Conservation (phyloP, 768 basidiomycete species). For the Polyporus arcularius region DNA sequence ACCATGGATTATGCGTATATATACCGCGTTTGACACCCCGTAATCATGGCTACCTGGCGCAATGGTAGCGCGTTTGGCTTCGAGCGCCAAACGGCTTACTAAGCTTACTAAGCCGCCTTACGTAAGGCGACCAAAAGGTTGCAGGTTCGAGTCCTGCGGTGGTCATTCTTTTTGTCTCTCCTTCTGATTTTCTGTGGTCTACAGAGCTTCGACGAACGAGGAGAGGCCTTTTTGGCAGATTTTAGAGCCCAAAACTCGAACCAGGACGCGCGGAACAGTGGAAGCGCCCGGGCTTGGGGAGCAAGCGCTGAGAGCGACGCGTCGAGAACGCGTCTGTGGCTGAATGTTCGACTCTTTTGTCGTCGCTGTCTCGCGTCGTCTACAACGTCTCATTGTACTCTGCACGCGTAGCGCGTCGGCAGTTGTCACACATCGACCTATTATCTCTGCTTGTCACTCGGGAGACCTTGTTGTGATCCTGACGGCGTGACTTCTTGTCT, state of each 20-base stretch:
- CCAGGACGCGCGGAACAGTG: no score
- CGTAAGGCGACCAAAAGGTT: slow-evolving; percentile 97
- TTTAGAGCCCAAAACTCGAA: no score
- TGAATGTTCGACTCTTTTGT: slow-evolving; percentile 12
- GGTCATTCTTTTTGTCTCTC: slow-evolving; percentile 47
- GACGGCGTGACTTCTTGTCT: neutral
- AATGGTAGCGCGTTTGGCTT: slow-evolving; percentile 97
- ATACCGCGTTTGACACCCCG: neutral
- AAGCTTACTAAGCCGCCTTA: no score
- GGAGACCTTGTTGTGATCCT: neutral
- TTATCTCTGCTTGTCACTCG: neutral
- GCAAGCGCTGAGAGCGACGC: neutral
- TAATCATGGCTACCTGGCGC: slow-evolving; percentile 54
- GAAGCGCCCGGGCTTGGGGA: no score
- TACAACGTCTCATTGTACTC: neutral
- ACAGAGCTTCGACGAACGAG: no score
- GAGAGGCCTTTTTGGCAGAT: no score
- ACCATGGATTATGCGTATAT: no score
- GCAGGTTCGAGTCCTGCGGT: slow-evolving; percentile 97
- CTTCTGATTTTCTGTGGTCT: no score
- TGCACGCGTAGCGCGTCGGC: neutral
- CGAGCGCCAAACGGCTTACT: slow-evolving; percentile 47
- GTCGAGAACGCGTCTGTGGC: slow-evolving; percentile 16
- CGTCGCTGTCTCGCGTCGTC: neutral
- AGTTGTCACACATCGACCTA: neutral